Conservation (phyloP, 2,329 filamentous ascomycete species). For the Colletotrichum spaethianum region DNA sequence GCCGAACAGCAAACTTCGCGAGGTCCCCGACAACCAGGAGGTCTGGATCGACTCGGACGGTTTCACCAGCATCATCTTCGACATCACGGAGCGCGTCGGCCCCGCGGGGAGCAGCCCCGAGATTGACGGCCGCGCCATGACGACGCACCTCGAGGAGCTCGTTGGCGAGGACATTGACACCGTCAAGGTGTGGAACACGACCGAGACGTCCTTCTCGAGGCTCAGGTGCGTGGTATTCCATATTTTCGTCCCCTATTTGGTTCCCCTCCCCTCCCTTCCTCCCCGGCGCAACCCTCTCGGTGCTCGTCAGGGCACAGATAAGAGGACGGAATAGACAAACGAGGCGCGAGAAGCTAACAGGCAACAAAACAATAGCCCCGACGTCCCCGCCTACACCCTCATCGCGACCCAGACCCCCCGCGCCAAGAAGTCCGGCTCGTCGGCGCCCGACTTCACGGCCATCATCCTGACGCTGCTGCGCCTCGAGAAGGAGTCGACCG, state of each 20-base stretch:
- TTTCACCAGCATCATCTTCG: constrained; percentile 89
- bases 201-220: constrained; percentile 70
- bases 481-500: constrained; percentile 81
- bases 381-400: constrained; percentile 76
- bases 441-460: constrained; percentile 76
- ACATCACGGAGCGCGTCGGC: constrained; percentile 87
- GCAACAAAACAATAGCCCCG: constrained; percentile 51
- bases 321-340: background rate
- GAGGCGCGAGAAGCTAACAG: constrained; percentile 35
- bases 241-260: background rate
- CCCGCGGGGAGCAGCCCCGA: constrained; percentile 66
- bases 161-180: constrained; percentile 75
- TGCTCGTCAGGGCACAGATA: background rate
- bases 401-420: constrained; percentile 73
- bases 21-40: constrained; percentile 91
- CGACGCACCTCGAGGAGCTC: constrained; percentile 78
- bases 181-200: constrained; percentile 77
- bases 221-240: constrained; percentile 61
- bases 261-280: no score
- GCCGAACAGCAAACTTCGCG: constrained; percentile 73
- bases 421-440: constrained; percentile 47
- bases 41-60: constrained; percentile 89
- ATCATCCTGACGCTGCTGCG: constrained; percentile 85
- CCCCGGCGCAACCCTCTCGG: background rate
- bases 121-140: constrained; percentile 78